A percentile compares a stretch with the other conserved stretches of the same genome.
These are phyloP conservation scores for Penicillium taxi DNA, from an alignment of 495 filamentous ascomycete species.

Conservation along the genomic window DNA sequence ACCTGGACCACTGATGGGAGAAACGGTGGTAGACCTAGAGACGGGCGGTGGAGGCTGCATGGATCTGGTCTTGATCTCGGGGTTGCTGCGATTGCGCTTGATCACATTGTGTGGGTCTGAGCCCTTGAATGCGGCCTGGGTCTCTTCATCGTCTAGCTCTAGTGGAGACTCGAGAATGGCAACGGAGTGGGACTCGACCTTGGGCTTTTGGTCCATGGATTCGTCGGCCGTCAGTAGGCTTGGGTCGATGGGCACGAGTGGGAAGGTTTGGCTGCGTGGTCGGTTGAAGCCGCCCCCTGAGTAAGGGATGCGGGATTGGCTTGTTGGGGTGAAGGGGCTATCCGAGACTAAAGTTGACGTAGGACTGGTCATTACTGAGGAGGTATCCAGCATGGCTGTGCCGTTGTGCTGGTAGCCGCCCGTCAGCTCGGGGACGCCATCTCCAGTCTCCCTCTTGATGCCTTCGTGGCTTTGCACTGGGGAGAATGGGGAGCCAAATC, in stretches of 20 bases:
- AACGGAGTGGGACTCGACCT: slow-evolving; percentile 42
- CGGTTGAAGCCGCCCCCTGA: slow-evolving; percentile 51
- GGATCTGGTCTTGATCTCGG: slow-evolving; percentile 36
- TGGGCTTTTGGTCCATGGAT: slow-evolving; percentile 57
- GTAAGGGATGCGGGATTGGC: slow-evolving; percentile 53
- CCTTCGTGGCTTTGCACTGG: slow-evolving; percentile 63
- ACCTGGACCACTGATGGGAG: slow-evolving; percentile 34
- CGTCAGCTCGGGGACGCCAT: slow-evolving; percentile 44
- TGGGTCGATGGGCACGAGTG: slow-evolving; percentile 58
- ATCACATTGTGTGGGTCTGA: slow-evolving; percentile 25
- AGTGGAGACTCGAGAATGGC: slow-evolving; percentile 66
- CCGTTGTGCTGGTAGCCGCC: slow-evolving; percentile 50
- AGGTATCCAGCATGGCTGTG: slow-evolving; percentile 50
- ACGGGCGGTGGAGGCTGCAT: slow-evolving; percentile 37
- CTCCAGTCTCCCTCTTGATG: slow-evolving; percentile 44
- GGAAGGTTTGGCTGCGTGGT: slow-evolving; percentile 88
- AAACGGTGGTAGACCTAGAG: slow-evolving; percentile 31
- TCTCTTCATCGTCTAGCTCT: slow-evolving; percentile 39
- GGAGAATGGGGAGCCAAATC: slow-evolving; percentile 56
- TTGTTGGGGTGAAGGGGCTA: slow-evolving; percentile 60
- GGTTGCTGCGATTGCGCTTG: slow-evolving; percentile 40
- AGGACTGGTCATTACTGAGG: slow-evolving; percentile 70
- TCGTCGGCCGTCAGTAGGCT: slow-evolving; percentile 60
- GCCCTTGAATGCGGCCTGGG: slow-evolving; percentile 13
- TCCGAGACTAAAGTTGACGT: slow-evolving; percentile 77